A percentile compares a stretch with the other conserved stretches of the same genome.
phyloP scores from a whole-genome alignment of 768 basidiomycete species.

The Chlorophyllum brunneum region DNA sequence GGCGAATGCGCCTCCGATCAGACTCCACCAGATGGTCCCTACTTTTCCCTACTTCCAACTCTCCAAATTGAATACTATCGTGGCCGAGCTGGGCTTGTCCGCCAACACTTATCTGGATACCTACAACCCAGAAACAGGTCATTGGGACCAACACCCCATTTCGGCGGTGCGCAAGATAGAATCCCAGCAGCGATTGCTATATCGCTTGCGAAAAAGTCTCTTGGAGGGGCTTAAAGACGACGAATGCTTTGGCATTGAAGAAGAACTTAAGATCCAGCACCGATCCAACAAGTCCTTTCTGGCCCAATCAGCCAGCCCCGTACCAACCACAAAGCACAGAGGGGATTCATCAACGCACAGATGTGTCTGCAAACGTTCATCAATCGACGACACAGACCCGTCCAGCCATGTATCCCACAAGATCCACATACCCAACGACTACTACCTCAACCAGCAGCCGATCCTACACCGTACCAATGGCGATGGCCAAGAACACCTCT shows the following conservation, averaged over 20 bases:
- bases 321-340: not conserved
- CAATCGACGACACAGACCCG: conserved; percentile 16
- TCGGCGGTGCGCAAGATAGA: conserved; percentile 55
- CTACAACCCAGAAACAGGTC: conserved; percentile 46
- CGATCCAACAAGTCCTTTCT: conserved; percentile 17
- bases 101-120: conserved; percentile 55
- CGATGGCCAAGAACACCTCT: conserved; percentile 8
- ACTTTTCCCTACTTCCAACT: conserved; percentile 68
- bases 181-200: conserved; percentile 58
- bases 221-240: conserved; percentile 53
- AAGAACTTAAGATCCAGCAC: conserved; percentile 50
- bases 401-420: conserved; percentile 17
- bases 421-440: conserved; percentile 28
- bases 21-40: conserved; percentile 51
- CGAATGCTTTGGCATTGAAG: conserved; percentile 52
- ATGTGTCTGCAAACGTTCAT: conserved; percentile 20
- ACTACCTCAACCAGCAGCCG: conserved; percentile 22
- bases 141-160: conserved; percentile 69
- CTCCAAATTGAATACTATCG: conserved; percentile 45
- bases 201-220: conserved; percentile 55
- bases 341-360: conserved; percentile 4
- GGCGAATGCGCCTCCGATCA: conserved; percentile 51
- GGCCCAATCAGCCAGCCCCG: conserved; percentile 10
- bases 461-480: conserved; percentile 10
- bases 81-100: conserved; percentile 51